Base-by-base conservation (phyloP, 139 green algal genomes). In the Volvox africanus region DNA sequence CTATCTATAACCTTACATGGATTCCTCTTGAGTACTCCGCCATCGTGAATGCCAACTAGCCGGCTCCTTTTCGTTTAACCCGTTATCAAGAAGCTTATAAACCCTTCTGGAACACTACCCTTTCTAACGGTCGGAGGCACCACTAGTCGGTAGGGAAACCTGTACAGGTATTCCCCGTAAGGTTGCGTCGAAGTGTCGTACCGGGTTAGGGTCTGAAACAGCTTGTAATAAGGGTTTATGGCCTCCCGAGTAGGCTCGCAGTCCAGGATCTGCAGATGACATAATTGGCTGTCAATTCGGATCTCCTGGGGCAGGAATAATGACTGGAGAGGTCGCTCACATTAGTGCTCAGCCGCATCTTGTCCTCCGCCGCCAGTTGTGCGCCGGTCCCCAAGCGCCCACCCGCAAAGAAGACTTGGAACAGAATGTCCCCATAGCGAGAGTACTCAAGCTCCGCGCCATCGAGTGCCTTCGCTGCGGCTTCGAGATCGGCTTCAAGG, bases 391-490 rank as follows among this genome's bases (percentile, higher is more conserved):
- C 95, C 76, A 99, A 92, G 30, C 96, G 95, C 28, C 94, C 96
- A n/a, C 97, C 97, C 26, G 96, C 96, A 93, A 99, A 99, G 14
- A 98, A 92, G 77, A 99, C 96, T 96, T 99, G 98, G 93, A 99
- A 99, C 22, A 99, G 94, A 2, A 97, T 98, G 82, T 99, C 98
- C 36, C 97, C 97, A 97, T 99, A 99, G 44, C 98, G 95, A 3
- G 92, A 97, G 88, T 99, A 99, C 91, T 99, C 98, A 9, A 99
- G 94, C 35, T 98, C 96, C 5, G 95, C 95, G 28, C 75, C 80
- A 62, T 99, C 97, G n/a, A 99, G 93, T 0, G 93, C 95, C 94
- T 99, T 99, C 86, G 94, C 93, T 2, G 92, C 97, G 14, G 95
- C 93, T 36, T 97, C 95, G n/a, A 99, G 93, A 37, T 96, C 94